These are phyloP conservation scores for Croton laevigatus DNA, from an alignment of 441 rosid genomes.

Conservation along the genomic window DNA sequence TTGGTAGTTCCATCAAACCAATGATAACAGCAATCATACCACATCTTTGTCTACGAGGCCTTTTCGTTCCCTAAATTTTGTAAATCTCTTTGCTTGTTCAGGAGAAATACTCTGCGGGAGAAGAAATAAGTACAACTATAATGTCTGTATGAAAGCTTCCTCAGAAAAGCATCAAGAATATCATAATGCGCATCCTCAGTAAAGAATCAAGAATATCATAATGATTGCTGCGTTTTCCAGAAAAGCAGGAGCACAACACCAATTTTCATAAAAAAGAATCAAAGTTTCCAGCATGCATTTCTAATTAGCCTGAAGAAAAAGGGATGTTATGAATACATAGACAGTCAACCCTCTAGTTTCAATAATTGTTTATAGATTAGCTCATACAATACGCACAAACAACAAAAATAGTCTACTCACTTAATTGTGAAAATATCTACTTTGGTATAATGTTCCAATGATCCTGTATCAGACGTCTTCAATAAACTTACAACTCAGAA, in stretches of 20 bases:
- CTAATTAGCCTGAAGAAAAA: background rate
- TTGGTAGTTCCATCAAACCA: background rate
- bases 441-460: background rate
- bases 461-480: background rate
- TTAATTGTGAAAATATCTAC: background rate
- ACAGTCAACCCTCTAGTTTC: background rate
- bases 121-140: slow-evolving; percentile 7
- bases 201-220: background rate
- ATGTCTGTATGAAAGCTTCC: slow-evolving; percentile 15
- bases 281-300: background rate
- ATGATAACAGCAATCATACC: slow-evolving; percentile 49
- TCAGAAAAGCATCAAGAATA: slow-evolving; percentile 1
- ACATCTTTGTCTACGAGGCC: slow-evolving; percentile 94
- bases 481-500: background rate
- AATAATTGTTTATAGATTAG: background rate
- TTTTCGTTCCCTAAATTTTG: slow-evolving; percentile 94
- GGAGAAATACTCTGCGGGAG: slow-evolving; percentile 74
- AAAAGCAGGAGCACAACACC: background rate
- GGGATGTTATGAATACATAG: background rate
- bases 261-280: background rate
- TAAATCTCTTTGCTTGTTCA: slow-evolving; percentile 88
- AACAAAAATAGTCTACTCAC: background rate
- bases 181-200: background rate
- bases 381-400: background rate
- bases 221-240: too few species aligned